These are phyloP conservation scores for Lophium mytilinum DNA, from an alignment of 495 filamentous ascomycete species.

Conservation along the genomic window DNA sequence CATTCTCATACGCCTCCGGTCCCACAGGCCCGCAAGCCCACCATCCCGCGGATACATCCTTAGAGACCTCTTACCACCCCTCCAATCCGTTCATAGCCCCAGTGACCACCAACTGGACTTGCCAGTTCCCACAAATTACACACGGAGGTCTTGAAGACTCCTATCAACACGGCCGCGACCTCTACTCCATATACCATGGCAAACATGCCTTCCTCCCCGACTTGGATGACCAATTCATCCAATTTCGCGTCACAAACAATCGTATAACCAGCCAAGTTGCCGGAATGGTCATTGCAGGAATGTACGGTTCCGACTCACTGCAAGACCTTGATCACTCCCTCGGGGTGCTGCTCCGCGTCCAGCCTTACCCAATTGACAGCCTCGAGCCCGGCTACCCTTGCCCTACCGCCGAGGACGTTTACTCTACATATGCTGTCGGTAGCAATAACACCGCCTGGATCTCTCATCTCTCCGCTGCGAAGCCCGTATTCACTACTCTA, in stretches of 20 bases:
- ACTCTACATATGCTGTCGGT: slow-evolving; percentile 40
- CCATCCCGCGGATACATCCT: no score
- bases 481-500: slow-evolving; percentile 42
- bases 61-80: slow-evolving; percentile 32
- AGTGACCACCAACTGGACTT: slow-evolving; percentile 52
- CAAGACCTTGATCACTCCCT: no score
- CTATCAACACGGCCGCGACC: slow-evolving; percentile 56
- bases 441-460: slow-evolving; percentile 44
- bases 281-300: slow-evolving; percentile 54
- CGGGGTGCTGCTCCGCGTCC: slow-evolving; percentile 39
- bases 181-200: slow-evolving; percentile 56
- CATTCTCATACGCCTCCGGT: slow-evolving; percentile 41
- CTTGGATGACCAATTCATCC: slow-evolving; percentile 34
- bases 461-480: slow-evolving; percentile 47
- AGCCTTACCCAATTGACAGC: slow-evolving; percentile 48
- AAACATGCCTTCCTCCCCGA: slow-evolving; percentile 51
- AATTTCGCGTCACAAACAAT: slow-evolving; percentile 60
- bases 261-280: slow-evolving; percentile 64
- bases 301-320: slow-evolving; percentile 37
- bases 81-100: slow-evolving; percentile 50
- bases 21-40: no score
- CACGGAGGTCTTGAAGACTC: slow-evolving; percentile 54
- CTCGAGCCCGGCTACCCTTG: slow-evolving; percentile 59
- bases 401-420: slow-evolving; percentile 38
- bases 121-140: slow-evolving; percentile 67